Base-by-base conservation (phyloP, 2,329 filamentous ascomycete genomes). In the Epichloe coenophiala region DNA sequence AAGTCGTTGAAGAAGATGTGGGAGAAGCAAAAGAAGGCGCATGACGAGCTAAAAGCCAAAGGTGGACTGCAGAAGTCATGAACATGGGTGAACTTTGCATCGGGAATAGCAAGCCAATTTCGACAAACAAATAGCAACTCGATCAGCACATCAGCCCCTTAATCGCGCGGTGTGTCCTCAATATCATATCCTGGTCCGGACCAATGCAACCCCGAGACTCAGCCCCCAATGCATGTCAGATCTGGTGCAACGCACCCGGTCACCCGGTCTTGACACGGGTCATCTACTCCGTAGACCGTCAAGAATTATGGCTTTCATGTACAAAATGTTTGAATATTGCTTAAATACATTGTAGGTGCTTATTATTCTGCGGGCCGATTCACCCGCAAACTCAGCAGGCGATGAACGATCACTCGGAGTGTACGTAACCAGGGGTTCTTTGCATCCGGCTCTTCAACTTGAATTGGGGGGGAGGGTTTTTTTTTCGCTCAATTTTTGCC, bases 1-100 rank as follows among this genome's bases (percentile, higher is more conserved):
- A 96, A 96, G 76, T 90, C 88, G 71, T 66, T 95, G 58, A 83
- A 75, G 69, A 96, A 96, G 73, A 83, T 88, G 51, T 95, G 87
- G 87, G 86, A 94, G 59, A 82, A 76, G 63, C 91, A 96, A 71
- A 93, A 89, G 75, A 94, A 91, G 75, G 65, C 78, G 52, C 83
- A 90, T 64, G 84, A 90, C 55, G 80, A 83, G 31, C 48, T 57
- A 11, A 55, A 56, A 40, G 54, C 53, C 15, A 56, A 54, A 40
- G 53, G 56, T 9, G 56, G 48, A 19, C 45, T 54, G 43, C 51
- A 49, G 41, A 19, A 21, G 5, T 39, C 12, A 23, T 33, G 15
- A 27, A 38, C n/a, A 11, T 17, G 12, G 11, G 31, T 31, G 31
- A 11, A 31, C 3, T 31, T 31, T 31, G 31, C 31, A 31, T 31